Percentiles rank a stretch among this genome's conserved stretches.
These are phyloP conservation scores for Striga asiatica DNA, from an alignment of 257 asterid species.

Conservation along the genomic window DNA sequence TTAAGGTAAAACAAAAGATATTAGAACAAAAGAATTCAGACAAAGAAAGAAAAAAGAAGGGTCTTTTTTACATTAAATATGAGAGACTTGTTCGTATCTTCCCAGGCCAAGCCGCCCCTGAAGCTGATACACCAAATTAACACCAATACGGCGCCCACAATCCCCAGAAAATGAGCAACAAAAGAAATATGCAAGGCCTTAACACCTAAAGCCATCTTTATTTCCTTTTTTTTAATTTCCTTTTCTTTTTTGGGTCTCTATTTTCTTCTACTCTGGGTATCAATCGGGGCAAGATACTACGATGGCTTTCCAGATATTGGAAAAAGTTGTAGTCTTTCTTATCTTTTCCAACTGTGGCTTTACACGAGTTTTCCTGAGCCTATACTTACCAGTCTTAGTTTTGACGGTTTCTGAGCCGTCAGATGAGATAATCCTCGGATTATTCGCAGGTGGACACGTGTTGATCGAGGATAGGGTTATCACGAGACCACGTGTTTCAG, in stretches of 20 bases:
- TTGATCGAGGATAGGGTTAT: not conserved
- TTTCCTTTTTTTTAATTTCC: not conserved
- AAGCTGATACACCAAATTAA: slow-evolving; percentile 62
- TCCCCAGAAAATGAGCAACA: slow-evolving; percentile 58
- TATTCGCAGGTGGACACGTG: slow-evolving; percentile 13
- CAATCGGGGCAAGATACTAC: not conserved
- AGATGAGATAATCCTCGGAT: slow-evolving; percentile 15
- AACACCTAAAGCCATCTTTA: slow-evolving; percentile 50
- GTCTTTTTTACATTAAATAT: slow-evolving; percentile 59
- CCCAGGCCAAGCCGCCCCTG: slow-evolving; percentile 97
- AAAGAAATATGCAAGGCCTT: slow-evolving; percentile 55
- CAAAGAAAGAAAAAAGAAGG: not conserved
- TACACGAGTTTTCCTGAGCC: no score
- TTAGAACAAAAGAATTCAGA: not conserved
- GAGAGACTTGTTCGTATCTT: slow-evolving; percentile 54
- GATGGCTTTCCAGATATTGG: not conserved
- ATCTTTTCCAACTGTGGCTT: no score
- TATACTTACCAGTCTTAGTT: no score
- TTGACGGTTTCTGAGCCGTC: slow-evolving; percentile 20
- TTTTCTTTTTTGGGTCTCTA: no score
- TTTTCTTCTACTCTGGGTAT: slow-evolving; percentile 8
- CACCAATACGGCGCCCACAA: slow-evolving; percentile 51
- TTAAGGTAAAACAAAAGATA: no score
- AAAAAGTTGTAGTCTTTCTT: no score
- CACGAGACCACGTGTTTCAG: slow-evolving; percentile 17